Percentiles rank a stretch among this genome's conserved stretches.
These are phyloP conservation scores for Penicillium riverlandense DNA, from an alignment of 495 filamentous ascomycete species.

Conservation along the genomic window DNA sequence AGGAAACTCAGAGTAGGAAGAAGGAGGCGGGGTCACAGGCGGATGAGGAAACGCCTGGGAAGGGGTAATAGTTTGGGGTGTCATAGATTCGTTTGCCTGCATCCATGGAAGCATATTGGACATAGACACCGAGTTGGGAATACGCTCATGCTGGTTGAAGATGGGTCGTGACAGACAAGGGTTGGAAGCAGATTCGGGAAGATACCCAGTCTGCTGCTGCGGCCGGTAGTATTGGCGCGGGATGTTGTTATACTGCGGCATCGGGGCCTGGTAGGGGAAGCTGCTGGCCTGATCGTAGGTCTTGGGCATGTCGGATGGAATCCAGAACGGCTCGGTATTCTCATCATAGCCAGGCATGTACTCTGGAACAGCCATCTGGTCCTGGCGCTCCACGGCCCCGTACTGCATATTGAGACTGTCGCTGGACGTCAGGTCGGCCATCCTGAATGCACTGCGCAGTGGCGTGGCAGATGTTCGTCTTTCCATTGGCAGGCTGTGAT, in stretches of 20 bases:
- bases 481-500: conserved; percentile 26
- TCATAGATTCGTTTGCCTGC: conserved; percentile 27
- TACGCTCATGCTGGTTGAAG: conserved; percentile 33
- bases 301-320: conserved; percentile 34
- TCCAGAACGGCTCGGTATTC: conserved; percentile 37
- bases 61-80: conserved; percentile 35
- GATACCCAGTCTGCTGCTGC: conserved; percentile 24
- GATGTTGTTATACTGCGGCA: conserved; percentile 34
- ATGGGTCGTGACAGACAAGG: conserved; percentile 39
- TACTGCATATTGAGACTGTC: conserved; percentile 30
- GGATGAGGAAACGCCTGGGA: conserved; percentile 23
- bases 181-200: conserved; percentile 37
- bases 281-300: conserved; percentile 24
- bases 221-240: conserved; percentile 32
- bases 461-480: conserved; percentile 27
- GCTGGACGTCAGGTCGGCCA: conserved; percentile 28
- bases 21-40: conserved; percentile 35
- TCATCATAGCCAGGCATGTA: conserved; percentile 39
- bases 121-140: conserved; percentile 38
- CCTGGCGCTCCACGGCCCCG: conserved; percentile 28
- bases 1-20: conserved; percentile 35
- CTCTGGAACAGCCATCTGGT: conserved; percentile 31
- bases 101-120: conserved; percentile 37
- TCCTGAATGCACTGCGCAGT: conserved; percentile 31
- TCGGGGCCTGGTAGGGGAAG: conserved; percentile 29